phyloP scores from a whole-genome alignment of 140 eudicot species.

The Oenanthe javanica region DNA sequence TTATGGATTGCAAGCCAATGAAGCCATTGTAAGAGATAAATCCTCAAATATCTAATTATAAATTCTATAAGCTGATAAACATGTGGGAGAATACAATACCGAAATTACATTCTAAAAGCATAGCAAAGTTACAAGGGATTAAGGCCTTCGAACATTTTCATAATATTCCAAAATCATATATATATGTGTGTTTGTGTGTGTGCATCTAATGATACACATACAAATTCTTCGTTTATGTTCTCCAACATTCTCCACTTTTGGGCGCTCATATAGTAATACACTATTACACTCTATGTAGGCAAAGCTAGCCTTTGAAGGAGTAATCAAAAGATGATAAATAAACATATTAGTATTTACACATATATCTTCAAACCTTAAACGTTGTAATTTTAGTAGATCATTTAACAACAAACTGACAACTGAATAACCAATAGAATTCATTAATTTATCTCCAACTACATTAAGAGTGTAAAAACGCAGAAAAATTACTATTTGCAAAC shows the following conservation, averaged over 20 bases:
- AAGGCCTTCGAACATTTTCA: background rate
- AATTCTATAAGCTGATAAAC: background rate
- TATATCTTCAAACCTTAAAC: background rate
- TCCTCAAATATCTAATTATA: background rate
- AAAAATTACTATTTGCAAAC: conserved; percentile 32
- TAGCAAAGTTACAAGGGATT: background rate
- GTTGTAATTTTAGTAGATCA: background rate
- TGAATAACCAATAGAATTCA: background rate
- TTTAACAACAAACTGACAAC: background rate
- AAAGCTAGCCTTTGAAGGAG: background rate
- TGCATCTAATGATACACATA: background rate
- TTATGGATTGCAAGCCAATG: background rate
- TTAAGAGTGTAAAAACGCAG: background rate
- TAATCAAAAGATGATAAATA: background rate
- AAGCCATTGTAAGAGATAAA: background rate
- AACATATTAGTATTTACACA: background rate
- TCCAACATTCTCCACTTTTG: background rate
- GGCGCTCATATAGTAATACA: background rate
- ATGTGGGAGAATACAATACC: background rate
- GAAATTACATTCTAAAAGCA: background rate
- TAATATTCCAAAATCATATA: background rate
- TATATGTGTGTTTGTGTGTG: background rate
- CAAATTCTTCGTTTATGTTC: background rate
- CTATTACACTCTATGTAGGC: background rate
- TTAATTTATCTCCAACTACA: background rate